Conservation (phyloP, 1,284 basidiomycete species). For the Puccinia novopanici region DNA sequence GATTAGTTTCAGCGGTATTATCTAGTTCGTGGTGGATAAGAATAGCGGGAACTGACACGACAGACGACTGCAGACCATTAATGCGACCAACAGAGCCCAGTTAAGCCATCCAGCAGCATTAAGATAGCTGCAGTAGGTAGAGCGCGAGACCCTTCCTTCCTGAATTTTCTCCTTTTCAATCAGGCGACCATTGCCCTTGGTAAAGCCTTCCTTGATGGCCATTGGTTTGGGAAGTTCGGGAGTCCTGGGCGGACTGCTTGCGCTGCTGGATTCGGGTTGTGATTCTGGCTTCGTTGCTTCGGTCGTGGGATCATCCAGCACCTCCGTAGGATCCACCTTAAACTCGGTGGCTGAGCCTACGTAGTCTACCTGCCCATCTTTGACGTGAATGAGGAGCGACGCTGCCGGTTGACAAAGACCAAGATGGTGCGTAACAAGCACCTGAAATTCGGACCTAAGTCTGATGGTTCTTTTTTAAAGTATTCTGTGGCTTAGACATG, state of each 20-base stretch:
- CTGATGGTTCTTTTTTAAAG: not conserved
- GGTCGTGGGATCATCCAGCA: slow-evolving; percentile 10
- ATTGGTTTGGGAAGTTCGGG: not conserved
- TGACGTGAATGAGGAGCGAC: slow-evolving; percentile 30
- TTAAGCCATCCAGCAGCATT: slow-evolving; percentile 66
- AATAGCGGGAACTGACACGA: slow-evolving; percentile 65
- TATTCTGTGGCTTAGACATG: too few species aligned
- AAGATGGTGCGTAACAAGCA: slow-evolving; percentile 49
- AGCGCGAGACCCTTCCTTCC: slow-evolving; percentile 67
- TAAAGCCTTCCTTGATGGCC: not conserved
- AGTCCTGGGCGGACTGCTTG: not conserved
- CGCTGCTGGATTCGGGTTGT: slow-evolving; percentile 24
- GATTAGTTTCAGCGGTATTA: slow-evolving; percentile 66
- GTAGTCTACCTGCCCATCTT: slow-evolving; percentile 35
- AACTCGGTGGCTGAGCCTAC: slow-evolving; percentile 32
- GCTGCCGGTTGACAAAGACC: slow-evolving; percentile 46
- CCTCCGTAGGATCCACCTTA: slow-evolving; percentile 5
- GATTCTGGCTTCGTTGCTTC: slow-evolving; percentile 6
- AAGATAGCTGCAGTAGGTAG: slow-evolving; percentile 67
- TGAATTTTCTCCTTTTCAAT: slow-evolving; percentile 69
- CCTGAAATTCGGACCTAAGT: slow-evolving; percentile 9
- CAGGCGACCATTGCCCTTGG: slow-evolving; percentile 56
- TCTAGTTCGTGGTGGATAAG: slow-evolving; percentile 57
- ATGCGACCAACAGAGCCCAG: slow-evolving; percentile 65
- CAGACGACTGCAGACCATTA: slow-evolving; percentile 66